Evolutionary conservation across 2,329 filamentous ascomycete genomes (phyloP).

Genomic region (Epichloe sp.): DNA sequence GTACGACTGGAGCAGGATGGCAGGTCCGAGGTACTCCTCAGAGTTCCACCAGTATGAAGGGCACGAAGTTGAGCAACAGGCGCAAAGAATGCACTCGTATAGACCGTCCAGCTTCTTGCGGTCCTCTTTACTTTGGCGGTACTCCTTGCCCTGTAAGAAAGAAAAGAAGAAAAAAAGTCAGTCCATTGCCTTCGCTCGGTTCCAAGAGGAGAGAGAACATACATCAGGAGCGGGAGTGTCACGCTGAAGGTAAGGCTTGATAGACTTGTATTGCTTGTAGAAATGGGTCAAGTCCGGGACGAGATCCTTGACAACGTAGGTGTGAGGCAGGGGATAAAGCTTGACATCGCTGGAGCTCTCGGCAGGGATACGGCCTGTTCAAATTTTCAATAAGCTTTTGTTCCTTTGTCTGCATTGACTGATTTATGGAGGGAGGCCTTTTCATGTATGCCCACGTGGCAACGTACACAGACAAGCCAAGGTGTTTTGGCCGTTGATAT

Average conservation of each 20-base stretch:
- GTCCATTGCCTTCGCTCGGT: neutral
- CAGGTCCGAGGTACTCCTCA: conserved; percentile 95
- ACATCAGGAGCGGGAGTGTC: conserved; percentile 74
- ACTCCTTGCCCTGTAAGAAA: conserved; percentile 63
- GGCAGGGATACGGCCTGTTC: conserved; percentile 76
- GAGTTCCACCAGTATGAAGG: conserved; percentile 99
- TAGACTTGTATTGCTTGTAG: conserved; percentile 99
- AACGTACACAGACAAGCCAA: conserved; percentile 89
- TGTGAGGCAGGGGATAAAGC: conserved; percentile 96
- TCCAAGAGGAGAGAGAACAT: conserved; percentile 26
- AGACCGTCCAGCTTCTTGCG: conserved; percentile 94
- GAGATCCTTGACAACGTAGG: conserved; percentile 97
- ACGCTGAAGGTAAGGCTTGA: conserved; percentile 95
- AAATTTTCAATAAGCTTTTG: neutral
- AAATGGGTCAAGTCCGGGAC: conserved; percentile 96
- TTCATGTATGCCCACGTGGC: neutral
- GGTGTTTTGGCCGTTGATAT: conserved; percentile 98
- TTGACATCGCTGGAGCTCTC: conserved; percentile 71
- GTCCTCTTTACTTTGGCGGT: conserved; percentile 80
- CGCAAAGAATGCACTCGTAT: conserved; percentile 98
- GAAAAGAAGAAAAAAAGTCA: neutral
- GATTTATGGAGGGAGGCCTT: neutral
- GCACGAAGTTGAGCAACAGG: conserved; percentile 97
- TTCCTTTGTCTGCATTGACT: neutral
- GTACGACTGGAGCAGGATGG: conserved; percentile 94